Conservation (phyloP, 192 early-diverging fungal genomes). For the Entomortierella parvispora region DNA sequence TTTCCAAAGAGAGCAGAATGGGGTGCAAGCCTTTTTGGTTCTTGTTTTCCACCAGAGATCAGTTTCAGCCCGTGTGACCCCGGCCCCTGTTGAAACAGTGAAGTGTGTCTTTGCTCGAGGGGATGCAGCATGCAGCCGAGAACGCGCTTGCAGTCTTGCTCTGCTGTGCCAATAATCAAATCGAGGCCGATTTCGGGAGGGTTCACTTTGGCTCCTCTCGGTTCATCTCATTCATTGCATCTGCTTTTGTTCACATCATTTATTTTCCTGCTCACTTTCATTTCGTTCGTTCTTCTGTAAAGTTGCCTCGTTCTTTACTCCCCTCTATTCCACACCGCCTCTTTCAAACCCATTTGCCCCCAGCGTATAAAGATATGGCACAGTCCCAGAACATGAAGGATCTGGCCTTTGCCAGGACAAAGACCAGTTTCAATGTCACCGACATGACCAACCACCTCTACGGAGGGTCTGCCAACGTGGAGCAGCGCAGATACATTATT, state of each 20-base stretch:
- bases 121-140: no score
- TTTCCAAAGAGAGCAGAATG: no score
- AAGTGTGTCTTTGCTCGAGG: no score
- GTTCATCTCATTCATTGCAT: slow-evolving; percentile 7
- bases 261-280: background rate
- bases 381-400: slow-evolving; percentile 44
- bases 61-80: no score
- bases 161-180: no score
- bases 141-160: no score
- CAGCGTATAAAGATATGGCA: background rate
- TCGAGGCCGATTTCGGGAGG: background rate
- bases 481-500: slow-evolving; percentile 46
- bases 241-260: background rate
- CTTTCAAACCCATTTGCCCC: no score
- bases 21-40: no score
- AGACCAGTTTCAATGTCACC: slow-evolving; percentile 74
- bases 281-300: background rate
- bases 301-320: no score
- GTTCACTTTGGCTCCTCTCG: background rate
- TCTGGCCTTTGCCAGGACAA: slow-evolving; percentile 73
- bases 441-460: slow-evolving; percentile 83
- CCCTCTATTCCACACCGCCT: background rate
- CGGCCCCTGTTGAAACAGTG: no score
- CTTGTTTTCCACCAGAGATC: no score
- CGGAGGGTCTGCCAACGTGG: slow-evolving; percentile 59